Percentiles rank a stretch among this genome's conserved stretches.
Conservation (phyloP, 2,329 filamentous ascomycete species). For the Ramularia endophylla region DNA sequence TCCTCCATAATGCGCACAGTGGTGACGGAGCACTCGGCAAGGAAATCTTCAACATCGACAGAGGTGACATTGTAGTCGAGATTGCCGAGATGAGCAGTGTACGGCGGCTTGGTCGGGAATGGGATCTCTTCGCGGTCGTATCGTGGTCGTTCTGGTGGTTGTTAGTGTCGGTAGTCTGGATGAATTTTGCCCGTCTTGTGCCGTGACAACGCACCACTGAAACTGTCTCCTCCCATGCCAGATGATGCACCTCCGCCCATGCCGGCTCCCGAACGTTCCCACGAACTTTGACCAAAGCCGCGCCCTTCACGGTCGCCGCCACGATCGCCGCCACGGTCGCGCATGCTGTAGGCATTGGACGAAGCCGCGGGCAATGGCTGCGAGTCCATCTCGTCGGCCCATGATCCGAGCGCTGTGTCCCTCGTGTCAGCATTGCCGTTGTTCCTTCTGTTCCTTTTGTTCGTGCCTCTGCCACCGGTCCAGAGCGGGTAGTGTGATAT, state of each 20-base stretch:
- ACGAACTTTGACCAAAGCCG: constrained; percentile 37
- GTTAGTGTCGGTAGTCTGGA: constrained; percentile 11
- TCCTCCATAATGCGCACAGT: constrained; percentile 97
- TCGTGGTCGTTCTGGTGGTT: constrained; percentile 29
- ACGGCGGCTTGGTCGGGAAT: constrained; percentile 87
- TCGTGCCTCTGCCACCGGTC: neutral
- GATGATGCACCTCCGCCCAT: constrained; percentile 13
- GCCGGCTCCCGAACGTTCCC: constrained; percentile 23
- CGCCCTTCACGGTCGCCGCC: constrained; percentile 38
- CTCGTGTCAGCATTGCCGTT: constrained; percentile 16
- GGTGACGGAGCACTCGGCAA: constrained; percentile 75
- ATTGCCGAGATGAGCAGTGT: constrained; percentile 93
- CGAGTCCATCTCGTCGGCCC: constrained; percentile 94
- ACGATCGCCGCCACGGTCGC: constrained; percentile 24
- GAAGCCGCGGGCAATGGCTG: constrained; percentile 29
- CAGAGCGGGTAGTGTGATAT: constrained; percentile 1
- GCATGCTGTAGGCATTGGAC: constrained; percentile 23
- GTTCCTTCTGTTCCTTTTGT: constrained; percentile 35
- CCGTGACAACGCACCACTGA: constrained; percentile 23
- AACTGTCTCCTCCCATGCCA: constrained; percentile 25
- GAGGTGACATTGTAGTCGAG: constrained; percentile 89
- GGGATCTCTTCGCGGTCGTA: constrained; percentile 67
- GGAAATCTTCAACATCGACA: constrained; percentile 79
- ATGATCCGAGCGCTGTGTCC: constrained; percentile 69
- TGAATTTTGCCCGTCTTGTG: constrained; percentile 3